Evolutionary conservation across 176 grass and related monocot species (phyloP).

Genomic region (Olyra latifolia): DNA sequence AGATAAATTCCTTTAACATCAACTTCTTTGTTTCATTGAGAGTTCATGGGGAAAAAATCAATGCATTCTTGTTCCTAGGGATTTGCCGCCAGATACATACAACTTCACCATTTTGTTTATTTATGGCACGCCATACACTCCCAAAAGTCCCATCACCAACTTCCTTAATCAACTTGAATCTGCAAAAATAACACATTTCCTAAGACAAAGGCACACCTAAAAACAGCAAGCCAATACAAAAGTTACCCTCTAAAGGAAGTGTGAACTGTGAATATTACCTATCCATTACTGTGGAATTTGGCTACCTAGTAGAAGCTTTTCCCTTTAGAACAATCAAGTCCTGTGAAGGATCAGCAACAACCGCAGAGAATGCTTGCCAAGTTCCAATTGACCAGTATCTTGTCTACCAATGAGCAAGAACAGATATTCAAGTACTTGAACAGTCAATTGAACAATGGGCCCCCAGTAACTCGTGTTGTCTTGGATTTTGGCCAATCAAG

Average conservation of each 20-base stretch:
- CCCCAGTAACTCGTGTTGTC: not conserved
- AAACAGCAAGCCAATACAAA: slow-evolving; percentile 21
- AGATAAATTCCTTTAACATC: slow-evolving; percentile 4
- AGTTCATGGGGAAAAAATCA: slow-evolving; percentile 11
- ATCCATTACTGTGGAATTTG: slow-evolving; percentile 46
- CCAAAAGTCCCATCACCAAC: slow-evolving; percentile 99
- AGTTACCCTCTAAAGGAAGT: not conserved
- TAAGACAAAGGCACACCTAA: slow-evolving; percentile 19
- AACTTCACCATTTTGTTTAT: slow-evolving; percentile 96
- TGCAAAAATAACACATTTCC: slow-evolving; percentile 17
- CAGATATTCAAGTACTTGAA: not conserved
- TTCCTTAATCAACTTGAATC: slow-evolving; percentile 99
- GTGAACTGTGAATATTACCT: slow-evolving; percentile 46
- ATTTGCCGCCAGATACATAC: slow-evolving; percentile 61
- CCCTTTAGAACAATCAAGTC: slow-evolving; percentile 20
- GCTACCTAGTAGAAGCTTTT: slow-evolving; percentile 13
- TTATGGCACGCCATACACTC: slow-evolving; percentile 98
- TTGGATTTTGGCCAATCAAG: slow-evolving; percentile 20
- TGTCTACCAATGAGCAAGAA: not conserved
- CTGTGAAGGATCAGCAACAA: slow-evolving; percentile 15
- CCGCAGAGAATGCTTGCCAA: slow-evolving; percentile 17
- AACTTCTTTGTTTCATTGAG: slow-evolving; percentile 9
- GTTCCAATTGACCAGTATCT: slow-evolving; percentile 30
- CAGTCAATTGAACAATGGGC: slow-evolving; percentile 1
- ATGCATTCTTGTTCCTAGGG: not conserved